Base-by-base conservation (phyloP, 306 rosid genomes). In the Sphenostylis stenocarpa region DNA sequence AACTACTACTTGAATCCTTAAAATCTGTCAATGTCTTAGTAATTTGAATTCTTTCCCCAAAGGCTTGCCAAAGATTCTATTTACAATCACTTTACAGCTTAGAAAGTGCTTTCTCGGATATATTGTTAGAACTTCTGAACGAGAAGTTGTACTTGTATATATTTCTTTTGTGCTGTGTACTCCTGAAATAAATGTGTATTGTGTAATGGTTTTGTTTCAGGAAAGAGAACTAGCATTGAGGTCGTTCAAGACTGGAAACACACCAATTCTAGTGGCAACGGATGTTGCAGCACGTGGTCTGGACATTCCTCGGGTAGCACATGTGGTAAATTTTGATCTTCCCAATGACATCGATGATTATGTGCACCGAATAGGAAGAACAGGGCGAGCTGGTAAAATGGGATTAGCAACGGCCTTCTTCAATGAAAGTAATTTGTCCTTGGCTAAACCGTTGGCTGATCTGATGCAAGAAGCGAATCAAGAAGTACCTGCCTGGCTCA, bases 281-380 rank as follows among this genome's bases (percentile, higher is more conserved):
- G 97, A 91, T 78, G 94, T 91, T 74, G 97, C 97, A 20, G 94
- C 97, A 51, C 92, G 97, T 72, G 97, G 97, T 66, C 94, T 91
- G 62, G 97, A 91, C 66, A 91, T 91, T 51, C 97, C 97, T 13
- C 88, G 86, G 24, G 97, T 91, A 28, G 91, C 90, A 44, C 97
- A 91, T 12, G 97, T 91, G 81, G 90, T 91, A 63, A 91, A 91
- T 55, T 91, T 91, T 73, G 94, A 91, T 78, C 92, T 91, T 39
- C 97, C 97, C 14, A 89, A 89, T 56, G 94, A 91, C 86, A 88
- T 91, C 47, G 97, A 91, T 63, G 97, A 91, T 79, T 91, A 91
- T 69, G 97, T 91, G 63, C 94, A 89, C 58, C 86, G 97, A 84
- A 91, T 91, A 74, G 97, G 97, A 44, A 85, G 97, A 67, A 91